phyloP scores from a whole-genome alignment of 306 rosid genomes.

The Sesbania bispinosa region DNA sequence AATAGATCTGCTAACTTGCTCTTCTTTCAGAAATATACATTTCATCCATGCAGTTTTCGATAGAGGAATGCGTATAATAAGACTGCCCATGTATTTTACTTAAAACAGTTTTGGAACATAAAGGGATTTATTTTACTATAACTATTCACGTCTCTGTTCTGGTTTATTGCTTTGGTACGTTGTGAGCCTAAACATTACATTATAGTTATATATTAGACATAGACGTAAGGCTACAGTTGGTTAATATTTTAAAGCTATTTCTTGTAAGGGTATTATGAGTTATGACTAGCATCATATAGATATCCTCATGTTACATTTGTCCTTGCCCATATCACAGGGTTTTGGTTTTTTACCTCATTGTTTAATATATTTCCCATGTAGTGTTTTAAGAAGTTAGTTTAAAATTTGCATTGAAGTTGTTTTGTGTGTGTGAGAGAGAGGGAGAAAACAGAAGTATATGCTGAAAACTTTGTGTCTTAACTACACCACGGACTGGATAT shows the following conservation, averaged over 20 bases:
- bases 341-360: not conserved
- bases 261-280: not conserved
- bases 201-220: not conserved
- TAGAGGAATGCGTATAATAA: conserved; percentile 2
- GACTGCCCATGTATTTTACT: not conserved
- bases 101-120: conserved; percentile 1
- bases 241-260: not conserved
- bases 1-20: not conserved
- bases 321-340: not conserved
- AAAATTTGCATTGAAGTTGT: conserved; percentile 9
- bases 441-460: not conserved
- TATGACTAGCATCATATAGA: not conserved
- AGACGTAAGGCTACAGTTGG: not conserved
- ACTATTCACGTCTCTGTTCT: conserved; percentile 3
- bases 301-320: conserved; percentile 16
- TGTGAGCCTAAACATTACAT: conserved; percentile 3
- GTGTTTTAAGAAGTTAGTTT: conserved; percentile 19
- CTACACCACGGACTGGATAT: not conserved
- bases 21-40: conserved; percentile 8
- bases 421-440: not conserved
- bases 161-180: not conserved
- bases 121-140: not conserved
- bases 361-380: not conserved
- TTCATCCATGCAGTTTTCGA: conserved; percentile 1
- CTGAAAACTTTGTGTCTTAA: not conserved